A percentile compares a stretch with the other conserved stretches of the same genome.
Conservation (phyloP, 371 early-diverging fungal species). For the Antonospora locustae region DNA sequence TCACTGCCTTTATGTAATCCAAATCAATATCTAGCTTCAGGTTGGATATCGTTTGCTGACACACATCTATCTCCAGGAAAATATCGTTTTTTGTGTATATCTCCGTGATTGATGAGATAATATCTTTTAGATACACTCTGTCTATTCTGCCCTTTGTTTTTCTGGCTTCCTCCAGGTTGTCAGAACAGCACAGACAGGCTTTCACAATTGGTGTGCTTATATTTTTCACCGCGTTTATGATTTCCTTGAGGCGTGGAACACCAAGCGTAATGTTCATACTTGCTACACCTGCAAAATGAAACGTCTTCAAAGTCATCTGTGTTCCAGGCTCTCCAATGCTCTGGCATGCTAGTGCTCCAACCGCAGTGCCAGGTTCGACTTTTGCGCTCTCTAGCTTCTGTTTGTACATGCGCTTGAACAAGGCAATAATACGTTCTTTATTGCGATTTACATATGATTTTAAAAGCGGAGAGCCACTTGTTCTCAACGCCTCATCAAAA, state of each 20-base stretch:
- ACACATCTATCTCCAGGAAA: constrained; percentile 19
- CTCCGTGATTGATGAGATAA: constrained; percentile 24
- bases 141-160: constrained; percentile 82
- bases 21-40: constrained; percentile 65
- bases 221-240: constrained; percentile 59
- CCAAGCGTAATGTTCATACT: constrained; percentile 95
- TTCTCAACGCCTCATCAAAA: not conserved
- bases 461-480: too few species aligned
- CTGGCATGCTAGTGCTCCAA: constrained; percentile 87
- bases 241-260: constrained; percentile 94
- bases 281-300: constrained; percentile 99
- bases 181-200: constrained; percentile 56
- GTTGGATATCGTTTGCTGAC: not conserved
- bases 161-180: constrained; percentile 52
- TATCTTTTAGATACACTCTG: constrained; percentile 68
- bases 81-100: constrained; percentile 3
- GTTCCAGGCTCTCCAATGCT: constrained; percentile 97
- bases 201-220: constrained; percentile 86
- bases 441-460: not conserved
- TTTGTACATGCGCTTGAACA: constrained; percentile 13
- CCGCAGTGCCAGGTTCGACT: constrained; percentile 70
- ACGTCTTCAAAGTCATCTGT: constrained; percentile 98
- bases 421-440: not conserved
- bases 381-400: constrained; percentile 16
- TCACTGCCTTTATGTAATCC: constrained; percentile 66